Evolutionary conservation across 2,329 filamentous ascomycete species (phyloP).

Genomic region (Zymoseptoria tritici): DNA sequence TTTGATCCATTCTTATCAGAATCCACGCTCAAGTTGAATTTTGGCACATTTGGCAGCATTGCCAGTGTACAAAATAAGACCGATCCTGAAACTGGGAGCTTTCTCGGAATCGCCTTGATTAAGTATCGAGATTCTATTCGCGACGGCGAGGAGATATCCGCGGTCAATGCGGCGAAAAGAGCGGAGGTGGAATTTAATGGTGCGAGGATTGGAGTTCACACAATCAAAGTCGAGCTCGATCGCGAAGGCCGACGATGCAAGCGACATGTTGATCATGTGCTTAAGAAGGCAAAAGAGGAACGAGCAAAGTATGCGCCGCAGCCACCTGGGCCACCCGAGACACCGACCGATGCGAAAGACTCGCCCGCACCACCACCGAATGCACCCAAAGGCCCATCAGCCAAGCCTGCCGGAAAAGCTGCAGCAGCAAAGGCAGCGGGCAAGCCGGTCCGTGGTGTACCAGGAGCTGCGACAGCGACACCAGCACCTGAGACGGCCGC

Average conservation of each 20-base stretch:
- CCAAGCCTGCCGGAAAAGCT: conserved; percentile 28
- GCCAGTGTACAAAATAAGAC: conserved; percentile 88
- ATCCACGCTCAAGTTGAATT: conserved; percentile 60
- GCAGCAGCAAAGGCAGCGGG: conserved; percentile 21
- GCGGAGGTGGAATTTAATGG: conserved; percentile 72
- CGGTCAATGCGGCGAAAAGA: conserved; percentile 70
- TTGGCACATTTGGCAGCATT: conserved; percentile 78
- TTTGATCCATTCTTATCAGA: conserved; percentile 86
- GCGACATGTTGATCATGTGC: conserved; percentile 65
- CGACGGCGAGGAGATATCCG: conserved; percentile 51
- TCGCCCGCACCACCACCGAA: conserved; percentile 65
- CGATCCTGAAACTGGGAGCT: conserved; percentile 88
- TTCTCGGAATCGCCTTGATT: conserved; percentile 87
- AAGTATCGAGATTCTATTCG: conserved; percentile 69
- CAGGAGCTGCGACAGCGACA: conserved; percentile 18
- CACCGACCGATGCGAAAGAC: conserved; percentile 31
- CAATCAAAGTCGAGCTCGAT: conserved; percentile 79
- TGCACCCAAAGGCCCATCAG: conserved; percentile 78
- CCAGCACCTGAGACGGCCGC: conserved; percentile 22
- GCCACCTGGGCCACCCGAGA: conserved; percentile 28
- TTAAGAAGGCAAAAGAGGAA: conserved; percentile 62
- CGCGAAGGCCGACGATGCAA: conserved; percentile 78
- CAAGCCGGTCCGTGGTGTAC: conserved; percentile 25
- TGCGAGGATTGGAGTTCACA: conserved; percentile 68
- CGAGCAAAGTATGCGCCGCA: conserved; percentile 35